A percentile compares a stretch with the other conserved stretches of the same genome.
Conservation (phyloP, 2,329 filamentous ascomycete species). For the Aspergillus spinulosporus region DNA sequence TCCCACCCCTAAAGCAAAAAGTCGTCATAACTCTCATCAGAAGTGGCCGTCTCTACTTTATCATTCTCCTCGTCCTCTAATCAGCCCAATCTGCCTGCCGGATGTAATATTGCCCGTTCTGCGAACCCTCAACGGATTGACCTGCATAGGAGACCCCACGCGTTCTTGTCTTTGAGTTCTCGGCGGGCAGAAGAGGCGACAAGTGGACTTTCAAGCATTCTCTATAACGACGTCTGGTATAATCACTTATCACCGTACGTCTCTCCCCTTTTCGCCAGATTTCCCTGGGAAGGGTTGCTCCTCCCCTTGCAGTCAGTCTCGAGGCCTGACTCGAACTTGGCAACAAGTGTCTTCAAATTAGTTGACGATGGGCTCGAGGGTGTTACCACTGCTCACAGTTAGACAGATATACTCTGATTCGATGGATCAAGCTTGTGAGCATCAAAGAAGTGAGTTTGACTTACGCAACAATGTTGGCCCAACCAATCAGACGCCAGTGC, state of each 20-base stretch:
- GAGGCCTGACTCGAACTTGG: conserved; percentile 18
- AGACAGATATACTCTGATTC: background rate
- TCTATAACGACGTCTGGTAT: conserved; percentile 35
- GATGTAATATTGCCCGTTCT: conserved; percentile 13
- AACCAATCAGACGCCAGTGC: conserved; percentile 95
- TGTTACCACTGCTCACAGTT: conserved; percentile 43
- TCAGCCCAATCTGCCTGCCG: conserved; percentile 20
- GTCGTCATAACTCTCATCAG: conserved; percentile 38
- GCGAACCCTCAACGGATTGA: conserved; percentile 13
- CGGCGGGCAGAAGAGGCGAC: conserved; percentile 20
- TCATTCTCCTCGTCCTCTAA: conserved; percentile 25
- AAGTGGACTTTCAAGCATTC: conserved; percentile 29
- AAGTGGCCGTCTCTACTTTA: conserved; percentile 31
- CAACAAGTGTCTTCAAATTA: conserved; percentile 29
- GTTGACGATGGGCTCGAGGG: conserved; percentile 47
- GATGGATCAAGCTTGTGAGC: background rate
- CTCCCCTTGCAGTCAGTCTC: conserved; percentile 18
- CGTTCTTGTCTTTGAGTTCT: conserved; percentile 10
- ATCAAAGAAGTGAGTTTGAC: conserved; percentile 24
- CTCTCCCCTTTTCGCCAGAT: conserved; percentile 15
- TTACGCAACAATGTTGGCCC: conserved; percentile 72
- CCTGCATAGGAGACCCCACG: conserved; percentile 11
- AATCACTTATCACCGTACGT: conserved; percentile 31
- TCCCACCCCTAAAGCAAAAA: conserved; percentile 29
- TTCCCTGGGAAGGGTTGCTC: conserved; percentile 22